Percentiles rank a stretch among this genome's conserved stretches.
Evolutionary conservation across 2,329 filamentous ascomycete species (phyloP).

Genomic region (Pseudogymnoascus sp.): DNA sequence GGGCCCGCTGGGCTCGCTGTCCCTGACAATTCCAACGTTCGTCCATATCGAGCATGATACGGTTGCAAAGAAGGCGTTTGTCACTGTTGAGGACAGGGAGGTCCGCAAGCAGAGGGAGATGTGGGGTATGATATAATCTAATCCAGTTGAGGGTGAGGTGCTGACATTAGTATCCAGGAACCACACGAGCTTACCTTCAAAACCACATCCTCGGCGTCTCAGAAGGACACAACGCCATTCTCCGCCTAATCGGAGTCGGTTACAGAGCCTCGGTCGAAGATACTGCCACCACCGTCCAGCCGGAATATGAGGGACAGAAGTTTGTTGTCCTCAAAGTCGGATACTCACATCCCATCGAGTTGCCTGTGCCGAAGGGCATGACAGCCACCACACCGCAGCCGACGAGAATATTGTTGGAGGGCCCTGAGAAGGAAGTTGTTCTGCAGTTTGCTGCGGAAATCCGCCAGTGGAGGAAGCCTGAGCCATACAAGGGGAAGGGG

Average conservation of each 20-base stretch:
- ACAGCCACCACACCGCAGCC: conserved; percentile 83
- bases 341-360: conserved; percentile 90
- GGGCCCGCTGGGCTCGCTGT: conserved; percentile 74
- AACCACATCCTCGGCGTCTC: conserved; percentile 91
- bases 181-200: conserved; percentile 78
- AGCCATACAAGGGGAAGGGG: conserved; percentile 99
- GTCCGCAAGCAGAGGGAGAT: conserved; percentile 77
- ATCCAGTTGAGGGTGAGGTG: not conserved
- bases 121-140: conserved; percentile 64
- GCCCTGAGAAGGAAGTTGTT: conserved; percentile 74
- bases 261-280: conserved; percentile 85
- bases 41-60: conserved; percentile 62
- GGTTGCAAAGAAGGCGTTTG: conserved; percentile 50
- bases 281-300: conserved; percentile 54
- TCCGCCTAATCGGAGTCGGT: conserved; percentile 88
- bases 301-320: conserved; percentile 71
- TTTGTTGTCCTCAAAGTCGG: conserved; percentile 93
- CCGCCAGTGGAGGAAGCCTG: conserved; percentile 77
- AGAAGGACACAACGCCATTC: conserved; percentile 88
- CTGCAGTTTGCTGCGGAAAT: conserved; percentile 89
- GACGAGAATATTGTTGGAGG: conserved; percentile 84
- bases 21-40: conserved; percentile 71
- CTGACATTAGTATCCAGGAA: conserved; percentile 49
- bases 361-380: conserved; percentile 73
- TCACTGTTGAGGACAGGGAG: conserved; percentile 61